Conservation (phyloP, 345 rosid genomes). For the Odontarrhena argentea region DNA sequence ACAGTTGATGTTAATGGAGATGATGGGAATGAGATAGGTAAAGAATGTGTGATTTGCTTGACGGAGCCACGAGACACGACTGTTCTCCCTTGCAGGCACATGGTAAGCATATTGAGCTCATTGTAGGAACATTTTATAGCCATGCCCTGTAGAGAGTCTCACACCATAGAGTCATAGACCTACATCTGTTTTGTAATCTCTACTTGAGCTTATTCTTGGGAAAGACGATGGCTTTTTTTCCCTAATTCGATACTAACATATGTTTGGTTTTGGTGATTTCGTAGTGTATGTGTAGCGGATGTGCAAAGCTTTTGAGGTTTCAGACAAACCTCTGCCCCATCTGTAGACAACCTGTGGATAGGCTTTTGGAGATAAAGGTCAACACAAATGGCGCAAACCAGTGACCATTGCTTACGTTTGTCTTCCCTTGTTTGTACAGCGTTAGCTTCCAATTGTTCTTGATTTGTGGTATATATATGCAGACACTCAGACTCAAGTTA, state of each 20-base stretch:
- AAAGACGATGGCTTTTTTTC: background rate
- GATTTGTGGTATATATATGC: slow-evolving; percentile 16
- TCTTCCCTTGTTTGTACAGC: slow-evolving; percentile 12
- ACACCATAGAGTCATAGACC: too few species aligned
- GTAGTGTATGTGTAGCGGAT: slow-evolving; percentile 93
- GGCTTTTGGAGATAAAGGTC: slow-evolving; percentile 80
- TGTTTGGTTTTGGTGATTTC: slow-evolving; percentile 7
- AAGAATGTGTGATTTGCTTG: slow-evolving; percentile 89
- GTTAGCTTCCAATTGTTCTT: slow-evolving; percentile 1
- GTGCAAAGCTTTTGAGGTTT: slow-evolving; percentile 86
- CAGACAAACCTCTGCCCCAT: slow-evolving; percentile 85
- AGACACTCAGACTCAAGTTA: slow-evolving; percentile 9
- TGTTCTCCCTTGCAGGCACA: slow-evolving; percentile 90
- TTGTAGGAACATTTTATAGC: too few species aligned
- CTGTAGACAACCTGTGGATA: slow-evolving; percentile 83
- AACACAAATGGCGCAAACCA: slow-evolving; percentile 36
- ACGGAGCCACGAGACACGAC: slow-evolving; percentile 82
- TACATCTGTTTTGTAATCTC: background rate
- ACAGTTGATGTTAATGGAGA: slow-evolving; percentile 49
- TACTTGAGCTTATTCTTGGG: background rate
- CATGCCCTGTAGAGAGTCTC: too few species aligned
- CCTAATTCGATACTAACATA: slow-evolving; percentile 1
- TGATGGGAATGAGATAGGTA: slow-evolving; percentile 67
- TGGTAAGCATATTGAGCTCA: slow-evolving; percentile 49
- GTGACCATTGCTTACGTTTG: slow-evolving; percentile 13